A percentile compares a stretch with the other conserved stretches of the same genome.
These are phyloP conservation scores for Fusarium ramigenum DNA, from an alignment of 2,329 filamentous ascomycete genomes.

Conservation along the genomic window DNA sequence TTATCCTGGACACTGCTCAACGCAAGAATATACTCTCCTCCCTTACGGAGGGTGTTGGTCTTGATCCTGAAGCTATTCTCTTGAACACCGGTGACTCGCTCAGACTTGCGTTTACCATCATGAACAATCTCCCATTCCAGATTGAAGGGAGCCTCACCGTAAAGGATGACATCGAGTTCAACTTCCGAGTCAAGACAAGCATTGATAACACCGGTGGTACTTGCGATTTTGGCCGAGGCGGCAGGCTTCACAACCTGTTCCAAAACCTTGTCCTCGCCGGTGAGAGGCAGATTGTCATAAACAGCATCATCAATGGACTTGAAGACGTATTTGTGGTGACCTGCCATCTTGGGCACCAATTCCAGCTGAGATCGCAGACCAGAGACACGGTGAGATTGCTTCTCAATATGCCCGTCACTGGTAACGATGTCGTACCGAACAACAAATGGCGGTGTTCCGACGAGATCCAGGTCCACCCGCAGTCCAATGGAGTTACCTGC, in stretches of 20 bases:
- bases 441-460: slow-evolving; percentile 91
- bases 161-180: slow-evolving; percentile 76
- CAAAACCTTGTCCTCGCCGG: slow-evolving; percentile 69
- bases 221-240: slow-evolving; percentile 78
- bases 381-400: slow-evolving; percentile 66
- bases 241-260: slow-evolving; percentile 95
- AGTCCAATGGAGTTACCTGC: slow-evolving; percentile 93
- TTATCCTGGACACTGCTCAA: slow-evolving; percentile 87
- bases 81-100: slow-evolving; percentile 71
- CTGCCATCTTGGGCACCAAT: slow-evolving; percentile 81
- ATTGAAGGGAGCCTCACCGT: slow-evolving; percentile 86
- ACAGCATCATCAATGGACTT: slow-evolving; percentile 82
- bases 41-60: slow-evolving; percentile 77
- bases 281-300: slow-evolving; percentile 74
- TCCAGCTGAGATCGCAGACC: slow-evolving; percentile 85
- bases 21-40: slow-evolving; percentile 89
- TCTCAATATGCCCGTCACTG: slow-evolving; percentile 62
- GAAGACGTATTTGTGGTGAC: slow-evolving; percentile 88
- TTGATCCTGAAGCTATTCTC: slow-evolving; percentile 73
- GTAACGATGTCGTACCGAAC: slow-evolving; percentile 79
- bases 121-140: slow-evolving; percentile 94
- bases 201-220: slow-evolving; percentile 63
- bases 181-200: slow-evolving; percentile 87
- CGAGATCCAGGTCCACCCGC: slow-evolving; percentile 86
- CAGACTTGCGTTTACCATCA: slow-evolving; percentile 82